phyloP scores from a whole-genome alignment of 192 early-diverging fungal genomes.

The Umbelopsis ramanniana region DNA sequence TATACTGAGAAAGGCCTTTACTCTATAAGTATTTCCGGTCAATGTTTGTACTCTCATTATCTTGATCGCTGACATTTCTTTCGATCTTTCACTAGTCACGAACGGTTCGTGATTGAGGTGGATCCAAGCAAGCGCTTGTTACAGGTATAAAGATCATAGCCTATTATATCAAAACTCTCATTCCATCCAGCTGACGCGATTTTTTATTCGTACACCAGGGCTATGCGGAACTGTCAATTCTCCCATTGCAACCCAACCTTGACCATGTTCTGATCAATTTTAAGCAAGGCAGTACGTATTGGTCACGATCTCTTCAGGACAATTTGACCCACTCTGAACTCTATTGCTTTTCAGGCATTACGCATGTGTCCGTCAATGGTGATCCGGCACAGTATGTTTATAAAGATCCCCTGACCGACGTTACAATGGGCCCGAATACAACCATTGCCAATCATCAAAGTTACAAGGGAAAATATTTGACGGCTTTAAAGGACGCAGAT shows the following conservation, averaged over 20 bases:
- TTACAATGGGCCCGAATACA: conserved; percentile 39
- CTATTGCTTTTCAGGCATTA: conserved; percentile 34
- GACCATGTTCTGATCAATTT: conserved; percentile 48
- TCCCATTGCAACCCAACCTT: conserved; percentile 46
- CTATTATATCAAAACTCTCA: not conserved
- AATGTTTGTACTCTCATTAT: not conserved
- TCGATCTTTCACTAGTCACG: conserved; percentile 50
- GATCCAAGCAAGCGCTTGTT: conserved; percentile 50
- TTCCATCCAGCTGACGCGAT: not conserved
- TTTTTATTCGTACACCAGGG: conserved; percentile 41
- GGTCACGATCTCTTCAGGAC: not conserved
- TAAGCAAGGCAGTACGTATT: conserved; percentile 48
- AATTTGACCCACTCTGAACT: not conserved
- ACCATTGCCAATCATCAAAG: conserved; percentile 51
- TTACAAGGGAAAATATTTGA: conserved; percentile 49
- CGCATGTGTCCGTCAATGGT: conserved; percentile 42
- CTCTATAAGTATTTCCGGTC: conserved; percentile 41
- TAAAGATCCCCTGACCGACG: conserved; percentile 49
- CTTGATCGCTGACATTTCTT: conserved; percentile 16
- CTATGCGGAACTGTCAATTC: conserved; percentile 52
- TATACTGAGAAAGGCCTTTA: conserved; percentile 33
- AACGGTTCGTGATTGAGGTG: conserved; percentile 56
- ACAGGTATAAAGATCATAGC: conserved; percentile 34
- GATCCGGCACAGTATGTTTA: conserved; percentile 40
- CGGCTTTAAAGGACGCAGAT: conserved; percentile 51